Evolutionary conservation across 2,329 filamentous ascomycete species (phyloP).

Genomic region (Grosmannia clavigera): DNA sequence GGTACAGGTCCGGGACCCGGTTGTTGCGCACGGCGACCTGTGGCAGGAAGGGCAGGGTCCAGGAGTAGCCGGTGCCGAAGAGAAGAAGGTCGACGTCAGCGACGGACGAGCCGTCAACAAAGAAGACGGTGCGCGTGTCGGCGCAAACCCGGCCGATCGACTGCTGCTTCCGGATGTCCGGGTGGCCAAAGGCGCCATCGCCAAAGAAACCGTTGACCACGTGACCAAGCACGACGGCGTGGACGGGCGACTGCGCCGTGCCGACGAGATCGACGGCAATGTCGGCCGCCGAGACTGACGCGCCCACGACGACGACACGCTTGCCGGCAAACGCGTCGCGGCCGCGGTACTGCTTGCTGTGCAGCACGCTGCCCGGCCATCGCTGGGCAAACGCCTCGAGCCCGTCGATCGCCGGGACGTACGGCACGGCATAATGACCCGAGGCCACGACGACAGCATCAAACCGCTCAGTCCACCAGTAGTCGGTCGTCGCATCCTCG

Average conservation of each 20-base stretch:
- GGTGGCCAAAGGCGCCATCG: constrained; percentile 28
- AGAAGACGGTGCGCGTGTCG: constrained; percentile 38
- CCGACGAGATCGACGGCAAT: constrained; percentile 38
- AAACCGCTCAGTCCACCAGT: constrained; percentile 50
- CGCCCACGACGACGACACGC: constrained; percentile 38
- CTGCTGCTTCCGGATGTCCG: constrained; percentile 11
- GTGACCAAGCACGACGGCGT: constrained; percentile 16
- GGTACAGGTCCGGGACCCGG: constrained; percentile 41
- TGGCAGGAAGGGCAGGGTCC: constrained; percentile 49
- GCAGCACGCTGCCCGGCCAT: constrained; percentile 36
- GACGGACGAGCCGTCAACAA: constrained; percentile 41
- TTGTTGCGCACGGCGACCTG: constrained; percentile 38
- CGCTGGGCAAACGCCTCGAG: constrained; percentile 28
- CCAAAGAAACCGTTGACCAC: constrained; percentile 18
- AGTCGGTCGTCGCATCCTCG: constrained; percentile 22
- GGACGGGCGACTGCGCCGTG: constrained; percentile 12
- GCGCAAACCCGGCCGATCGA: constrained; percentile 11
- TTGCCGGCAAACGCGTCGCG: constrained; percentile 30
- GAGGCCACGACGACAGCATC: constrained; percentile 55
- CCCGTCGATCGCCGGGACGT: constrained; percentile 31
- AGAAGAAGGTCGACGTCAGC: constrained; percentile 47
- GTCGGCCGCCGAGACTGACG: constrained; percentile 35
- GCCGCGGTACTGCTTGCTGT: constrained; percentile 60
- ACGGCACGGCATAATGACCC: constrained; percentile 55
- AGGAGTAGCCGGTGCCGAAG: constrained; percentile 55